Percentiles rank a stretch among this genome's conserved stretches.
Conservation (phyloP, 768 basidiomycete genomes). For the Rhizopogon sp. region DNA sequence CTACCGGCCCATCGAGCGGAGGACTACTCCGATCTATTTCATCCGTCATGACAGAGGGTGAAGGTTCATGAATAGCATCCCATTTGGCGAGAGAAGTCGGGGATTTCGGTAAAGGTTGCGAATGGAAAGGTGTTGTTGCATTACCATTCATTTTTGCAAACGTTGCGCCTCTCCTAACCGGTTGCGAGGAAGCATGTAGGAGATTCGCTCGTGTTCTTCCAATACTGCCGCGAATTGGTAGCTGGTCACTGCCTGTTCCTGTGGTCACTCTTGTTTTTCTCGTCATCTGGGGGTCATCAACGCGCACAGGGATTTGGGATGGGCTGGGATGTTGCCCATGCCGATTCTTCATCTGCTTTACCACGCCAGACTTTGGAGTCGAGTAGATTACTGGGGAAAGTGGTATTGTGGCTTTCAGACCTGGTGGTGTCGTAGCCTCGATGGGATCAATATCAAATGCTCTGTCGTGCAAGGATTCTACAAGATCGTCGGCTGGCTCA, state of each 20-base stretch:
- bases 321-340: neutral
- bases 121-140: neutral
- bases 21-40: conserved; percentile 33
- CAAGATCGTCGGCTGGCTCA: conserved; percentile 35
- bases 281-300: neutral
- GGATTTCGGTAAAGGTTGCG: neutral
- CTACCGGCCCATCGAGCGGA: neutral
- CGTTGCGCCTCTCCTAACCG: neutral
- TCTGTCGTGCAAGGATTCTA: conserved; percentile 2
- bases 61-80: conserved; percentile 24
- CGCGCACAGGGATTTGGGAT: neutral
- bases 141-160: no score
- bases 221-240: neutral
- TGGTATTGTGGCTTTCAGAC: conserved; percentile 4
- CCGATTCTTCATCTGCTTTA: conserved; percentile 40
- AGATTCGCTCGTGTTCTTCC: neutral
- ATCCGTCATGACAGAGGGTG: conserved; percentile 24
- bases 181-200: neutral
- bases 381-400: conserved; percentile 6
- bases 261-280: neutral
- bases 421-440: conserved; percentile 12
- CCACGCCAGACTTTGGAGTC: conserved; percentile 28
- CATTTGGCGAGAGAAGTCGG: conserved; percentile 18
- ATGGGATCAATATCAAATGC: conserved; percentile 24
- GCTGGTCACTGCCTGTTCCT: neutral